These are phyloP conservation scores for Phytopythium mirpurense DNA, from an alignment of 352 stramenopile genomes.

Conservation along the genomic window DNA sequence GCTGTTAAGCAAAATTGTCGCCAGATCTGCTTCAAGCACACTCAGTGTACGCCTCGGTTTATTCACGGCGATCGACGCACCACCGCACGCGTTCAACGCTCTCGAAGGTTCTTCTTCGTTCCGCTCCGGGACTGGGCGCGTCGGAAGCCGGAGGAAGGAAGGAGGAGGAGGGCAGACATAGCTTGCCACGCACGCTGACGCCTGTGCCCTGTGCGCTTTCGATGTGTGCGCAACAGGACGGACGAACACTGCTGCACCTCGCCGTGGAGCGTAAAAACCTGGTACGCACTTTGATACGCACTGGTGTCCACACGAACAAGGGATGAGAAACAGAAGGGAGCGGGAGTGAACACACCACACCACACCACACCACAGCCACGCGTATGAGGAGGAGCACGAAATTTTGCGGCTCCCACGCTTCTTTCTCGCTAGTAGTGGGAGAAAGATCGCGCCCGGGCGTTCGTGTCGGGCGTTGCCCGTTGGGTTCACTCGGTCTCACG, in stretches of 20 bases:
- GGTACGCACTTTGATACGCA: slow-evolving; percentile 10
- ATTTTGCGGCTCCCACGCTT: background rate
- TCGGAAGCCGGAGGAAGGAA: background rate
- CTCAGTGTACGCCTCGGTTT: too few species aligned
- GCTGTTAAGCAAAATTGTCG: background rate
- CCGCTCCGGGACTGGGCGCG: background rate
- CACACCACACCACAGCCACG: background rate
- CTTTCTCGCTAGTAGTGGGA: background rate
- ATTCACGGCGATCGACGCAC: too few species aligned
- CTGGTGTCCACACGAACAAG: too few species aligned
- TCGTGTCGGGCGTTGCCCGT: too few species aligned
- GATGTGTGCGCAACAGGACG: slow-evolving; percentile 14
- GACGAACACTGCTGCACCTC: slow-evolving; percentile 27
- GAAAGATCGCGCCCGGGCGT: too few species aligned
- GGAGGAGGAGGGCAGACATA: too few species aligned
- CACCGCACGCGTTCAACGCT: background rate
- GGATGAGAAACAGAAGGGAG: background rate
- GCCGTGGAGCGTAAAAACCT: slow-evolving; percentile 23
- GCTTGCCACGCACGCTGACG: background rate
- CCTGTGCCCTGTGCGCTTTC: background rate
- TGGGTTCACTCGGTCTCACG: background rate
- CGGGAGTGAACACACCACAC: background rate
- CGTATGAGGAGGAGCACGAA: background rate
- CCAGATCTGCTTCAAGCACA: background rate
- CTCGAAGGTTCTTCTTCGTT: slow-evolving; percentile 2